phyloP scores from a whole-genome alignment of 805 yeast species.

The Spathaspora sp. region DNA sequence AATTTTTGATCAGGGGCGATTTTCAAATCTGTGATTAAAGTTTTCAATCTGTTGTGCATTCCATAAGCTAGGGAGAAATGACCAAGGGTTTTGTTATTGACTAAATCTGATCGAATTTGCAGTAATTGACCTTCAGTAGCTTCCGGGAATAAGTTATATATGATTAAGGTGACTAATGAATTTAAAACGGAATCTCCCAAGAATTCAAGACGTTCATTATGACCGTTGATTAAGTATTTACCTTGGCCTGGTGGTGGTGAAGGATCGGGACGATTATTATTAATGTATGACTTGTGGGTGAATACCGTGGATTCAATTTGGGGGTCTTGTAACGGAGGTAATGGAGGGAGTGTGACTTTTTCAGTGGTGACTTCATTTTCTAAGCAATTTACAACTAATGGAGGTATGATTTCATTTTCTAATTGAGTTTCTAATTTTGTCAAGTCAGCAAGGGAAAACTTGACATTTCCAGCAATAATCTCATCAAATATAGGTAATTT shows the following conservation, averaged over 20 bases:
- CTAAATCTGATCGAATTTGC: constrained; percentile 60
- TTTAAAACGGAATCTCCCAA: constrained; percentile 86
- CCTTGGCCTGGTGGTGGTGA: constrained; percentile 20
- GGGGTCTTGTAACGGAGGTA: constrained; percentile 65
- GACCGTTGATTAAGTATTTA: constrained; percentile 53
- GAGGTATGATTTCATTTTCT: neutral
- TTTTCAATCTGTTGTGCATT: constrained; percentile 53
- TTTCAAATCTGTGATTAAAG: constrained; percentile 43
- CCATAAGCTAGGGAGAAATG: constrained; percentile 70
- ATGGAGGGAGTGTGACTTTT: constrained; percentile 50
- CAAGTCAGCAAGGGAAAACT: constrained; percentile 12
- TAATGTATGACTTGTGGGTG: constrained; percentile 71
- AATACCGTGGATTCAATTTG: constrained; percentile 67
- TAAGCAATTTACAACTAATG: no score
- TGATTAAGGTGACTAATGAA: constrained; percentile 61
- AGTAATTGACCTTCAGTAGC: constrained; percentile 82
- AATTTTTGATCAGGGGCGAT: constrained; percentile 60
- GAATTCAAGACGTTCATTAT: constrained; percentile 87
- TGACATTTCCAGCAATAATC: constrained; percentile 41
- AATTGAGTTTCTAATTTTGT: neutral
- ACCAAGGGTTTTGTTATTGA: constrained; percentile 68
- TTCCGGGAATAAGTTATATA: constrained; percentile 64
- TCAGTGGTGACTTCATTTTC: no score
- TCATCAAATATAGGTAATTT: constrained; percentile 54
- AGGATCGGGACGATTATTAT: constrained; percentile 48